Percentiles rank a stretch among this genome's conserved stretches.
These are phyloP conservation scores for Davidsoniella neocaledoniae DNA, from an alignment of 2,329 filamentous ascomycete genomes.

Conservation along the genomic window DNA sequence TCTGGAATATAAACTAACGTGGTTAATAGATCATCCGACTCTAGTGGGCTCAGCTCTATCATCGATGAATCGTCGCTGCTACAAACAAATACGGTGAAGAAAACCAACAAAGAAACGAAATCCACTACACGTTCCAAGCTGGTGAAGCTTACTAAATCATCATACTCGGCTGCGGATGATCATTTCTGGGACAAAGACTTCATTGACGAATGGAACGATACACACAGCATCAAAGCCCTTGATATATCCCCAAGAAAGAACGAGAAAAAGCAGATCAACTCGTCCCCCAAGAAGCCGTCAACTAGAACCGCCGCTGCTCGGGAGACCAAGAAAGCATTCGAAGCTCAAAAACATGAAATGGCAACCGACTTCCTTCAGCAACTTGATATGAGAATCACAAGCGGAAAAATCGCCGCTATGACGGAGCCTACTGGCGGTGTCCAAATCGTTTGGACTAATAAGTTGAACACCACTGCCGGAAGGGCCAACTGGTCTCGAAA, in stretches of 20 bases:
- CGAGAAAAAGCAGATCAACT: neutral
- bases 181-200: conserved; percentile 42
- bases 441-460: conserved; percentile 56
- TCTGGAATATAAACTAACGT: too few relatives aligned
- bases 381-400: conserved; percentile 49
- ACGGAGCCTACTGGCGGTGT: conserved; percentile 51
- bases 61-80: too few relatives aligned
- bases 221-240: conserved; percentile 31
- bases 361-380: conserved; percentile 48
- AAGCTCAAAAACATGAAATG: conserved; percentile 41
- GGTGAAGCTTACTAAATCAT: conserved; percentile 29
- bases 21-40: too few relatives aligned
- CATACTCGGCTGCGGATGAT: conserved; percentile 36
- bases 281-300: conserved; percentile 13
- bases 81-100: too few relatives aligned
- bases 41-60: too few relatives aligned
- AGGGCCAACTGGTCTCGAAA: conserved; percentile 56
- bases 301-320: conserved; percentile 21
- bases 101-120: neutral
- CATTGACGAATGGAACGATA: conserved; percentile 47
- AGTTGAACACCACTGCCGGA: conserved; percentile 64
- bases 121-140: neutral
- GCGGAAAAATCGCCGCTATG: conserved; percentile 40
- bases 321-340: conserved; percentile 42
- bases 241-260: conserved; percentile 2